Evolutionary conservation across 2,329 filamentous ascomycete species (phyloP), one percentile per base, ranked within the genome.

Genomic region (Hypoxylon sp.): DNA sequence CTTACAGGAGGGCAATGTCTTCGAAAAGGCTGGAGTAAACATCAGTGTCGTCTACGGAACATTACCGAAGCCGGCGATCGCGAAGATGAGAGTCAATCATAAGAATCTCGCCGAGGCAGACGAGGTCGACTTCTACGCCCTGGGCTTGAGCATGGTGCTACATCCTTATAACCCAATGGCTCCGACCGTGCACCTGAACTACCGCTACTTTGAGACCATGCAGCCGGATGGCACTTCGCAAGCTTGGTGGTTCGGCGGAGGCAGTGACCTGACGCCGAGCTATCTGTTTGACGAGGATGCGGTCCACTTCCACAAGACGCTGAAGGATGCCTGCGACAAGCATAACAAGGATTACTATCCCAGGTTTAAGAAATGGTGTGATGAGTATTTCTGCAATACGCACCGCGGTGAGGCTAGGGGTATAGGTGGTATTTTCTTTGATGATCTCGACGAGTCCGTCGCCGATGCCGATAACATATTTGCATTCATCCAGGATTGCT

Each of bases 271-370:
- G 73, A 99, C 96, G 11, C 96, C 96, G 0, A 90, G 87, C 41
- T 99, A 98, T 79, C 88, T 99, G 32, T 98, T 97, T 81, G 95
- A 98, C 74, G 96, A 99, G 79, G 96, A 99, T 79, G 95, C 93
- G 38, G 92, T 97, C 63, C 95, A 98, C 80, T 99, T 99, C 87
- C 96, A 99, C 85, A 90, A 90, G 79, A 93, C 92, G 2, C 91
- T 99, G 76, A 98, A 98, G 82, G 89, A 93, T 49, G 91, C 92
- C 17, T 99, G 96, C 82, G 96, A 99, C 80, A 90, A 91, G 73
- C 96, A 99, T 80, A 93, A 98, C 83, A 93, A 92, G 79, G 87
- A 85, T 38, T 99, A 98, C 85, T 99, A 97, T 80, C 90, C 93
- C 11, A 89, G 90, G 58, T 99, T 98, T 87, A 99, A 99, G 84